These are phyloP conservation scores for Dendrocalamus latiflorus DNA, from an alignment of 202 grass and related monocot species.

Conservation along the genomic window DNA sequence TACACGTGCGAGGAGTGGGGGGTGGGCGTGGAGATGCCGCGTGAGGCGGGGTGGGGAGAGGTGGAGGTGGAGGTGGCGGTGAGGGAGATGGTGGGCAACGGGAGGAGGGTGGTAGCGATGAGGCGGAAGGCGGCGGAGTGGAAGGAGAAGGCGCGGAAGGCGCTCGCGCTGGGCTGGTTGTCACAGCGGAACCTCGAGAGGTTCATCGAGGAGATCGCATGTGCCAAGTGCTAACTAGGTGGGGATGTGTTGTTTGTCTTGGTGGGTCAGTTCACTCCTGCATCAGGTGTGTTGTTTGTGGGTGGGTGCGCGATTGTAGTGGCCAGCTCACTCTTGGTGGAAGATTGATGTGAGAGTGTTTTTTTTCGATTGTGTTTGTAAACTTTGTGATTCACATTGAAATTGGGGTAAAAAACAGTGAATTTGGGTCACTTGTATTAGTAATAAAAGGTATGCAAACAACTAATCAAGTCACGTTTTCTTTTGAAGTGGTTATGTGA, in stretches of 20 bases:
- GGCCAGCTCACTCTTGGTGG: neutral
- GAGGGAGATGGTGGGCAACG: constrained; percentile 37
- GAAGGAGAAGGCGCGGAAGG: constrained; percentile 42
- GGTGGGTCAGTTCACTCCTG: too few relatives aligned
- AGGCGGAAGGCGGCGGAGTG: constrained; percentile 22
- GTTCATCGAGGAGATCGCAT: constrained; percentile 34
- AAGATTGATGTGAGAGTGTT: neutral
- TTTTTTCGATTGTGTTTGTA: neutral
- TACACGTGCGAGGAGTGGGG: constrained; percentile 58
- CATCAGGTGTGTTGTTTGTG: neutral
- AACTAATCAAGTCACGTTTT: too few relatives aligned
- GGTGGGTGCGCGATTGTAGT: neutral
- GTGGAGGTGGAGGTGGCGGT: constrained; percentile 50
- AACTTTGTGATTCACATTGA: neutral
- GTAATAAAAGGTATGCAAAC: too few relatives aligned
- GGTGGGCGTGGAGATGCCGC: constrained; percentile 37
- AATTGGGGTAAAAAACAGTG: neutral
- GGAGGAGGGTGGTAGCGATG: constrained; percentile 22
- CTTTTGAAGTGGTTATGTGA: too few relatives aligned
- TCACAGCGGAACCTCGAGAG: constrained; percentile 30
- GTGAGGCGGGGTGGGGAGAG: constrained; percentile 1
- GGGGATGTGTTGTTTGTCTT: too few relatives aligned
- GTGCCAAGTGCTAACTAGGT: neutral
- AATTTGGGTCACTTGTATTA: too few relatives aligned
- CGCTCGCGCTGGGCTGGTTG: constrained; percentile 23